Percentiles rank a stretch among this genome's conserved stretches.
Evolutionary conservation across 257 asterid genomes (phyloP).

Genomic region (Gardenia jasminoides): DNA sequence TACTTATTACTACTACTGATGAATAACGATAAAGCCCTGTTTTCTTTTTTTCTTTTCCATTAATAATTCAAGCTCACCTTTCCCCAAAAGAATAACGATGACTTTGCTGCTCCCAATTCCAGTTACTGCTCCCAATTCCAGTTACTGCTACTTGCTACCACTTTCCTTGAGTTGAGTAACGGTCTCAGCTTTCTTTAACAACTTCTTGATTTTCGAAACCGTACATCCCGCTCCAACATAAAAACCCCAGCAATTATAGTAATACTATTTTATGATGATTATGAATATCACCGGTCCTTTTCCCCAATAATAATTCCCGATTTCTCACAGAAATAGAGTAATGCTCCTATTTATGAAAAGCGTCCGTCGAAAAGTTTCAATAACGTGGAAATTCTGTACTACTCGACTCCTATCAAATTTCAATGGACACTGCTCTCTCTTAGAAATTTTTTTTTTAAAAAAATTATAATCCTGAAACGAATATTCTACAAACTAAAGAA

Average conservation of each 20-base stretch:
- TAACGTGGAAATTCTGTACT: neutral
- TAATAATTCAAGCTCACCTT: too few species aligned
- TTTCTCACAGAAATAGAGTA: too few species aligned
- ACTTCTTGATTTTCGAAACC: conserved; percentile 41
- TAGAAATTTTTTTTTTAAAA: too few species aligned
- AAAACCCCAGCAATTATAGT: conserved; percentile 14
- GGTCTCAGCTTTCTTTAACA: neutral
- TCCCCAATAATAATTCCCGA: conserved; percentile 5
- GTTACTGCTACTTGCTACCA: too few species aligned
- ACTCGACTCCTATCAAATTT: neutral
- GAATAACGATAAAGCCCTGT: too few species aligned
- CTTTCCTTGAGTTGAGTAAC: conserved; percentile 14
- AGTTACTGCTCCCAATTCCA: neutral
- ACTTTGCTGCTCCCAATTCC: conserved; percentile 1
- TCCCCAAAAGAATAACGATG: too few species aligned
- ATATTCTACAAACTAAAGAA: neutral
- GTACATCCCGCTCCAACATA: neutral
- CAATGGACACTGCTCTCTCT: neutral
- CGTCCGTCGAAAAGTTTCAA: neutral
- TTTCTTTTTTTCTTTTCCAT: too few species aligned
- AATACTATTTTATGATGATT: too few species aligned
- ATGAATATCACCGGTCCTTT: conserved; percentile 2
- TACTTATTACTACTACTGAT: too few species aligned
- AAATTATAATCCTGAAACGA: neutral
- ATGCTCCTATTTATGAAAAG: neutral